Percentiles rank a stretch among this genome's conserved stretches.
Conservation (phyloP, 768 basidiomycete species). For the Gymnopilus dilepis region DNA sequence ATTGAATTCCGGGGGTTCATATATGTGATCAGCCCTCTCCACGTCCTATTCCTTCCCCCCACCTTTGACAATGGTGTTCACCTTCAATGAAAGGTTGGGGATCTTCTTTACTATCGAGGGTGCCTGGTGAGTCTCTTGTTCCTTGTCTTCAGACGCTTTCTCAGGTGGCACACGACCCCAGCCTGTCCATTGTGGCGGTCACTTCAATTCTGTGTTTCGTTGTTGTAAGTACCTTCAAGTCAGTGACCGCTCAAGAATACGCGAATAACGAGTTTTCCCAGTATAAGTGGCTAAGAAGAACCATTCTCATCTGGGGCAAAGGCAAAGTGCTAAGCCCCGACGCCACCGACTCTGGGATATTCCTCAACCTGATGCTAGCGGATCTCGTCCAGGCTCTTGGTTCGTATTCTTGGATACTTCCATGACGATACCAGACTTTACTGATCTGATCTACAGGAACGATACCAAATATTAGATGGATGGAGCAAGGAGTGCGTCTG, state of each 20-base stretch:
- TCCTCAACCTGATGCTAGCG: conserved; percentile 52
- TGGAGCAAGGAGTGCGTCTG: conserved; percentile 36
- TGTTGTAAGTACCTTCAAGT: conserved; percentile 23
- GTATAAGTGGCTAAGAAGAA: conserved; percentile 28
- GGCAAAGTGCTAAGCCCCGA: conserved; percentile 21
- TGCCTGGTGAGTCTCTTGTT: conserved; percentile 18
- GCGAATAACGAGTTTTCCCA: neutral
- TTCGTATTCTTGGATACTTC: conserved; percentile 10
- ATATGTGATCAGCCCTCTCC: neutral
- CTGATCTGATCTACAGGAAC: conserved; percentile 33
- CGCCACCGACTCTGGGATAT: conserved; percentile 43
- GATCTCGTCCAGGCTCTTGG: conserved; percentile 53
- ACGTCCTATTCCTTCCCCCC: neutral
- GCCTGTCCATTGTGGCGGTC: conserved; percentile 28
- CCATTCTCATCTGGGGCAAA: conserved; percentile 18
- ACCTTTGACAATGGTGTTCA: conserved; percentile 20
- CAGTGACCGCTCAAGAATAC: neutral
- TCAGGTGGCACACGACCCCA: too few species aligned
- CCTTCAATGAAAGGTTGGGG: conserved; percentile 30
- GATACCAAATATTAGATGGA: conserved; percentile 50
- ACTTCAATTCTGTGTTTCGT: conserved; percentile 30
- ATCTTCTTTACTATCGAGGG: conserved; percentile 30
- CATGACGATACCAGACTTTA: neutral
- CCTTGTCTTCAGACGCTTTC: too few species aligned
- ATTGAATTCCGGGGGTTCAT: neutral